A percentile compares a stretch with the other conserved stretches of the same genome.
Conservation (phyloP, 228 moss, liverwort and hornwort genomes). For the Sphagnum fallax region DNA sequence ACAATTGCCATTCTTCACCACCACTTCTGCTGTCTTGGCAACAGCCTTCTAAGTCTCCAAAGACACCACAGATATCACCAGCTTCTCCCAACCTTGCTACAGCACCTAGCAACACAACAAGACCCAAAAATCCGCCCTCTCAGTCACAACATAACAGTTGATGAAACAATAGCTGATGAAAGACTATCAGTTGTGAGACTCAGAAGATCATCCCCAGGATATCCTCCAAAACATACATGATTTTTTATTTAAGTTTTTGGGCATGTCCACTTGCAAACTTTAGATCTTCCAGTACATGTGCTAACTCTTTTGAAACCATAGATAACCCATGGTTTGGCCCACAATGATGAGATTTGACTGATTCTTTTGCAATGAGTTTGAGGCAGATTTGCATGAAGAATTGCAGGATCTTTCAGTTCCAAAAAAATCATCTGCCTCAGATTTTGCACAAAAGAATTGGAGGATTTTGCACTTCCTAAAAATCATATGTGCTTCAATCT, state of each 20-base stretch:
- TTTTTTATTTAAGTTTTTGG: no score
- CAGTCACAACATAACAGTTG: not conserved
- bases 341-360: no score
- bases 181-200: not conserved
- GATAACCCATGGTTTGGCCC: no score
- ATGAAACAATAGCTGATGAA: not conserved
- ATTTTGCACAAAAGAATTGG: not conserved
- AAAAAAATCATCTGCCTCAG: no score
- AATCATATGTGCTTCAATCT: not conserved
- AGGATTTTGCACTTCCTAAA: not conserved
- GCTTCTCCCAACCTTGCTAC: not conserved
- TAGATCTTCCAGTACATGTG: no score
- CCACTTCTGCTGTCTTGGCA: not conserved
- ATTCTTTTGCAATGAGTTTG: no score
- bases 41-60: slow-evolving; percentile 49
- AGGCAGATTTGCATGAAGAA: no score
- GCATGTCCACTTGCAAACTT: no score
- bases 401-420: no score
- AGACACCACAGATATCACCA: not conserved
- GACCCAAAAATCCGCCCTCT: not conserved
- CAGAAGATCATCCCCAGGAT: not conserved
- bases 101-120: not conserved
- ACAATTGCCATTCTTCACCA: not conserved
- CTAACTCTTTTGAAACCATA: no score
- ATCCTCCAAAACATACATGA: no score